phyloP scores from a whole-genome alignment of 225 moss, liverwort and hornwort species.

The Asterella californica region DNA sequence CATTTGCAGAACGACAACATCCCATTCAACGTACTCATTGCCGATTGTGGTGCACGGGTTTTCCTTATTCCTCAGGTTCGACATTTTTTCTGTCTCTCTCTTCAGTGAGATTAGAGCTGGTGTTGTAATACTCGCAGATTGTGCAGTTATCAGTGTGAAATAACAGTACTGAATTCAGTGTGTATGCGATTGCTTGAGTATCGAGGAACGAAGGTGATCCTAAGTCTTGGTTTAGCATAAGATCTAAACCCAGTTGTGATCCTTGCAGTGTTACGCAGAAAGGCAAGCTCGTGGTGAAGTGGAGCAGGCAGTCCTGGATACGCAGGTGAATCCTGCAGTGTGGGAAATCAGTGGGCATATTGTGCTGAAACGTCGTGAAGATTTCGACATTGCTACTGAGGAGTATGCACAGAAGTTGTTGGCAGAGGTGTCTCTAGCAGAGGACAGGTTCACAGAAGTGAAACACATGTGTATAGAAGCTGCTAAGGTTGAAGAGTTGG shows the following conservation, averaged over 20 bases:
- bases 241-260: background rate
- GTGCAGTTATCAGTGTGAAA: too few species aligned
- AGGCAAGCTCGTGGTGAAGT: slow-evolving; percentile 76
- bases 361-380: slow-evolving; percentile 65
- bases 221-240: too few species aligned
- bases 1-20: slow-evolving; percentile 62
- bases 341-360: slow-evolving; percentile 98
- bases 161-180: too few species aligned
- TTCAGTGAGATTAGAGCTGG: too few species aligned
- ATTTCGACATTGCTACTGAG: slow-evolving; percentile 63
- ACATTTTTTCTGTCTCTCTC: too few species aligned
- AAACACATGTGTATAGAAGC: slow-evolving; percentile 53
- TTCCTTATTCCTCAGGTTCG: slow-evolving; percentile 75
- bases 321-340: slow-evolving; percentile 77
- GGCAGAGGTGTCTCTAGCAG: slow-evolving; percentile 58
- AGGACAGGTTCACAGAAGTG: slow-evolving; percentile 55
- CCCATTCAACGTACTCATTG: slow-evolving; percentile 75
- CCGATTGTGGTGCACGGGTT: slow-evolving; percentile 60
- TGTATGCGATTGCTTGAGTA: too few species aligned
- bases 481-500: slow-evolving; percentile 9
- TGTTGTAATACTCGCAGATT: too few species aligned
- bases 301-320: slow-evolving; percentile 60
- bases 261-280: slow-evolving; percentile 63
- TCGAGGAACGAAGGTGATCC: too few species aligned
- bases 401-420: slow-evolving; percentile 68